phyloP scores from a whole-genome alignment of 1,284 basidiomycete species.

The Papiliotrema terrestris region DNA sequence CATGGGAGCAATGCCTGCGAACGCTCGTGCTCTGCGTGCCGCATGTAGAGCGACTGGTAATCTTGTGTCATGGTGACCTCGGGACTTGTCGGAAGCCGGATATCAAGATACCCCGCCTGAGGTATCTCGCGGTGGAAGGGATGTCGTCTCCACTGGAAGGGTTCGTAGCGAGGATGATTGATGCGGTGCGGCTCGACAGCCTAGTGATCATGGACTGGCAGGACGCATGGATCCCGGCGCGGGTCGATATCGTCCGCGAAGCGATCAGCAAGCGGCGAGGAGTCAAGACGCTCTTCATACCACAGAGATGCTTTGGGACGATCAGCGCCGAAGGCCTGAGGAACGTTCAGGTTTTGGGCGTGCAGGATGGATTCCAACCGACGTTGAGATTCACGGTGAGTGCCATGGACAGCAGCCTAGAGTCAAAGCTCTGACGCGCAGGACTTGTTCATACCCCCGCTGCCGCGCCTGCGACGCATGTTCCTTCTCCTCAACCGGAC shows the following conservation, averaged over 20 bases:
- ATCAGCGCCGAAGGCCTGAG: background rate
- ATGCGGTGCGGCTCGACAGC: background rate
- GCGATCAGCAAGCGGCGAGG: background rate
- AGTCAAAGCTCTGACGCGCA: background rate
- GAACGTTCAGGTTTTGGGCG: background rate
- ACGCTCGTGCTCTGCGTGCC: background rate
- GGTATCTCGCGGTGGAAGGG: background rate
- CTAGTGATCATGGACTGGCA: conserved; percentile 1
- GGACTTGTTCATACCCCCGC: background rate
- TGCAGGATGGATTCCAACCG: background rate
- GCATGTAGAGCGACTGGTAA: background rate
- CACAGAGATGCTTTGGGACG: background rate
- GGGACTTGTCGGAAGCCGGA: too few relatives aligned
- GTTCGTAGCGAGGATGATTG: background rate
- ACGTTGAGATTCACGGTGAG: background rate
- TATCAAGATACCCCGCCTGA: background rate
- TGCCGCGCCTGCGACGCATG: background rate
- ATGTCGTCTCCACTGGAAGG: background rate
- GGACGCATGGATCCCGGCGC: background rate
- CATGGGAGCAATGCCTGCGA: background rate
- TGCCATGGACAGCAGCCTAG: background rate
- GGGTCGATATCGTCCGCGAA: background rate
- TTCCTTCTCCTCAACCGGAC: background rate
- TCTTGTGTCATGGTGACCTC: too few relatives aligned
- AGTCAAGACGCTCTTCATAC: background rate